A percentile compares a stretch with the other conserved stretches of the same genome.
Conservation (phyloP, 192 early-diverging fungal genomes). For the Lobosporangium transversale region DNA sequence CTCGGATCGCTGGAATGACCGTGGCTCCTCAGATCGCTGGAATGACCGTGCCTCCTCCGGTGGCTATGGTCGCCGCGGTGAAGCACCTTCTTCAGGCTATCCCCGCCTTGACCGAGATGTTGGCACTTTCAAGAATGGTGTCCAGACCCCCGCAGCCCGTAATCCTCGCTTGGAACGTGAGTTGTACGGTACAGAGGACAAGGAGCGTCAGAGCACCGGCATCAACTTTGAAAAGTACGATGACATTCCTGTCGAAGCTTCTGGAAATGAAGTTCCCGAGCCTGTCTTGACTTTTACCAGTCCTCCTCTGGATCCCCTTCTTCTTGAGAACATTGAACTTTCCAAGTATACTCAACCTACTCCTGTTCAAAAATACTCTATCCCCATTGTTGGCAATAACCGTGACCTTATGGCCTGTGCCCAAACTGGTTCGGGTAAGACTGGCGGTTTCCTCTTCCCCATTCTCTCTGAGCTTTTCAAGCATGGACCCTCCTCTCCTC, state of each 20-base stretch:
- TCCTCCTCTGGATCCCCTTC: slow-evolving; percentile 82
- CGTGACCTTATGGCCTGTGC: slow-evolving; percentile 99
- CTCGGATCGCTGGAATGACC: slow-evolving; percentile 37
- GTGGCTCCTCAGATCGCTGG: slow-evolving; percentile 28
- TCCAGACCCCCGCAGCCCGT: slow-evolving; percentile 79
- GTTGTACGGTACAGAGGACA: slow-evolving; percentile 82
- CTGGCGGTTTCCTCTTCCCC: slow-evolving; percentile 97
- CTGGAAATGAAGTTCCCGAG: slow-evolving; percentile 74
- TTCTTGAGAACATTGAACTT: slow-evolving; percentile 90
- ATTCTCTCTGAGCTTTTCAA: slow-evolving; percentile 93
- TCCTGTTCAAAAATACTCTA: slow-evolving; percentile 95
- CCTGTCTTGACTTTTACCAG: slow-evolving; percentile 67
- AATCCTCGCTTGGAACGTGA: slow-evolving; percentile 84
- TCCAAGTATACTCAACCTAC: slow-evolving; percentile 90
- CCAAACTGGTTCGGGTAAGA: slow-evolving; percentile 96
- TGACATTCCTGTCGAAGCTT: slow-evolving; percentile 96
- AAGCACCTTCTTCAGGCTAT: slow-evolving; percentile 53
- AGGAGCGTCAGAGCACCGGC: slow-evolving; percentile 84
- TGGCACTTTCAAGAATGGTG: slow-evolving; percentile 67
- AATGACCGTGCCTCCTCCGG: slow-evolving; percentile 56
- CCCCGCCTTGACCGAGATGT: slow-evolving; percentile 55
- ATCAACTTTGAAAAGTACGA: slow-evolving; percentile 99
- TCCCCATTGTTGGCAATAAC: slow-evolving; percentile 79
- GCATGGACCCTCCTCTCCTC: slow-evolving; percentile 72
- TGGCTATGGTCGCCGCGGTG: slow-evolving; percentile 54